Evolutionary conservation across 1,284 basidiomycete genomes (phyloP), one percentile per base, ranked within the genome.

Genomic region (Anthracocystis walkeri): DNA sequence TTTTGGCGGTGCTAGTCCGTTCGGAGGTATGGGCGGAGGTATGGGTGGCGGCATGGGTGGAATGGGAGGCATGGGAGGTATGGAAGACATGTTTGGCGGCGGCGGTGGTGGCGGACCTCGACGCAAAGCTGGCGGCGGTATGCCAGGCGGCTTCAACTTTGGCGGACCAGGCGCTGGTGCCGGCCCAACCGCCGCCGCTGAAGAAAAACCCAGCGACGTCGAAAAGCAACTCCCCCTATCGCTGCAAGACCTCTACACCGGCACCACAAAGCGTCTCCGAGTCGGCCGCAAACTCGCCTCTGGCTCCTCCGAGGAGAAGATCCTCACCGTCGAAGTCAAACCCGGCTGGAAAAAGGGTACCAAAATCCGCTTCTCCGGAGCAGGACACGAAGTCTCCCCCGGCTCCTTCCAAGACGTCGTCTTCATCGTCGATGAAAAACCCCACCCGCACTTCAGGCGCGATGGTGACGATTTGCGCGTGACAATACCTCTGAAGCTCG

Each of bases 221-320:
- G 90, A 89, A 27, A 91, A 91, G 66, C 94, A 94, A 0, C 90
- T 98, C 66, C 93, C 93, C 72, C 88, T 97, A 31, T 90, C 94
- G 0, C 89, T 99, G 7, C 91, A 94, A 80, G 96, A 99, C 54
- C 89, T 99, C n/a, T 96, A 93, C 87, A 89, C 88, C 50, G 97
- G 97, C 33, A 88, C 91, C 2, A 92, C 91, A 29, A 99, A 98
- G 86, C 92, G 91, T 77, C 89, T 99, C 66, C 96, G 95, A 86
- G 90, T 99, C 65, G 91, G 91, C 4, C 90, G 95, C 58, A 90
- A 90, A 77, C 86, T 92, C 59, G 86, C 91, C 27, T 88, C 89
- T 62, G 94, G 95, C 1, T 86, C 87, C 14, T 91, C 90, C 14
- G 94, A 97, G 85, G 93, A 96, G 75, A 97, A 95, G 86, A 91